Conservation (phyloP, 768 basidiomycete species). For the Amanita exitialis region DNA sequence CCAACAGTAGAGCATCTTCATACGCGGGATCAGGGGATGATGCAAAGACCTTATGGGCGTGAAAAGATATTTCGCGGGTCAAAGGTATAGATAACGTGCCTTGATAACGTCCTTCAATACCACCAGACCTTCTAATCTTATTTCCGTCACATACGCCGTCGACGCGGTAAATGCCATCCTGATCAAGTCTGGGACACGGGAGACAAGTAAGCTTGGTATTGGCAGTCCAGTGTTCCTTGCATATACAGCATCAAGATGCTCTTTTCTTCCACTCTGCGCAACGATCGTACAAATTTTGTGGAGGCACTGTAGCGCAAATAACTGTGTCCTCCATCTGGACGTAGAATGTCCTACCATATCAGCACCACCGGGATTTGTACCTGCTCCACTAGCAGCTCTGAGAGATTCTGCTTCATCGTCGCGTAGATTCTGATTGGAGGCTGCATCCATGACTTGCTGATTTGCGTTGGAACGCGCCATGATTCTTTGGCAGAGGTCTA, state of each 20-base stretch:
- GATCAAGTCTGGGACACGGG: slow-evolving; percentile 86
- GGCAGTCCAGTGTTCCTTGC: slow-evolving; percentile 54
- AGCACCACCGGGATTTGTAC: neutral
- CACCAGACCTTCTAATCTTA: slow-evolving; percentile 81
- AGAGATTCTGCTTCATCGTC: slow-evolving; percentile 96
- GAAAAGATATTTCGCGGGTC: neutral
- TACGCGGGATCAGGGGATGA: slow-evolving; percentile 86
- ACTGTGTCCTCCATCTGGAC: slow-evolving; percentile 92
- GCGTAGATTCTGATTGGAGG: slow-evolving; percentile 39
- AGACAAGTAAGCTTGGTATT: slow-evolving; percentile 55
- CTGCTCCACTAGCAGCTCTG: slow-evolving; percentile 12
- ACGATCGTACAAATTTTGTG: slow-evolving; percentile 83
- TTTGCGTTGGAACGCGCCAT: slow-evolving; percentile 90
- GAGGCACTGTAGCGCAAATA: slow-evolving; percentile 88
- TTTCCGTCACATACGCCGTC: slow-evolving; percentile 93
- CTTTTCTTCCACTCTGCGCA: slow-evolving; percentile 56
- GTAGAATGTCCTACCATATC: slow-evolving; percentile 29
- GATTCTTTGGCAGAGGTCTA: slow-evolving; percentile 93
- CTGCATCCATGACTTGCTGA: slow-evolving; percentile 60
- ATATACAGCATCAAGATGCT: slow-evolving; percentile 74
- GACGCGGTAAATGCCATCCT: slow-evolving; percentile 98
- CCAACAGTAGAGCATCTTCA: slow-evolving; percentile 79
- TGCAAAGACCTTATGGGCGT: slow-evolving; percentile 65
- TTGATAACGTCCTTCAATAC: slow-evolving; percentile 90
- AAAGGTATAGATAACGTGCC: slow-evolving; percentile 28